These are phyloP conservation scores for Lignosus rhinocerotis DNA, from an alignment of 1,284 basidiomycete species.

Conservation along the genomic window DNA sequence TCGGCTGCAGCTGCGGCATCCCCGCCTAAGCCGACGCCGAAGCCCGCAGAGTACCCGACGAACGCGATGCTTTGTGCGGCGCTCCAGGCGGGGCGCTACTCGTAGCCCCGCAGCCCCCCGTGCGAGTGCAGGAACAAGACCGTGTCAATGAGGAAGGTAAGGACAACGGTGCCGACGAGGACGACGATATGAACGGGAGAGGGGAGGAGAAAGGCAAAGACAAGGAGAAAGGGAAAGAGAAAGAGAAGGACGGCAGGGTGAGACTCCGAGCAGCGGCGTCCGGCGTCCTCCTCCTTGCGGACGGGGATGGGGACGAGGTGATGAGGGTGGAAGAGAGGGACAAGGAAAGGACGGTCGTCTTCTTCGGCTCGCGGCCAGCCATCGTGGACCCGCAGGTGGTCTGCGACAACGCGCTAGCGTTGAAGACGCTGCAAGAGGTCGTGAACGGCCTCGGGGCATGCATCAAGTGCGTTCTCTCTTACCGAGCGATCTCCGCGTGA, in stretches of 20 bases:
- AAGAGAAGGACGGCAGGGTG: background rate
- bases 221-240: background rate
- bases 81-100: slow-evolving; percentile 8
- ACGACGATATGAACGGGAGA: no score
- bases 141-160: no score
- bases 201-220: background rate
- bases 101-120: background rate
- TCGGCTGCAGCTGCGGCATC: background rate
- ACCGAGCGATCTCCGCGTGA: no score
- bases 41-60: slow-evolving; percentile 17
- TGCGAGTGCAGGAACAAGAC: background rate
- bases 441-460: slow-evolving; percentile 6
- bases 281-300: slow-evolving; percentile 13
- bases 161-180: no score
- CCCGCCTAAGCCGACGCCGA: background rate
- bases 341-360: slow-evolving; percentile 2
- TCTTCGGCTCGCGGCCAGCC: slow-evolving; percentile 17
- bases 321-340: background rate
- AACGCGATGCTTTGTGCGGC: slow-evolving; percentile 1
- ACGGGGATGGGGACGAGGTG: background rate
- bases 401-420: slow-evolving; percentile 15
- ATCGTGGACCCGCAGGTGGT: slow-evolving; percentile 4
- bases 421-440: slow-evolving; percentile 21
- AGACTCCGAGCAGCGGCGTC: slow-evolving; percentile 12
- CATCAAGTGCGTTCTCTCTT: slow-evolving; percentile 4